These are phyloP conservation scores for Senecio squalidus DNA, from an alignment of 140 eudicot genomes.

Conservation along the genomic window DNA sequence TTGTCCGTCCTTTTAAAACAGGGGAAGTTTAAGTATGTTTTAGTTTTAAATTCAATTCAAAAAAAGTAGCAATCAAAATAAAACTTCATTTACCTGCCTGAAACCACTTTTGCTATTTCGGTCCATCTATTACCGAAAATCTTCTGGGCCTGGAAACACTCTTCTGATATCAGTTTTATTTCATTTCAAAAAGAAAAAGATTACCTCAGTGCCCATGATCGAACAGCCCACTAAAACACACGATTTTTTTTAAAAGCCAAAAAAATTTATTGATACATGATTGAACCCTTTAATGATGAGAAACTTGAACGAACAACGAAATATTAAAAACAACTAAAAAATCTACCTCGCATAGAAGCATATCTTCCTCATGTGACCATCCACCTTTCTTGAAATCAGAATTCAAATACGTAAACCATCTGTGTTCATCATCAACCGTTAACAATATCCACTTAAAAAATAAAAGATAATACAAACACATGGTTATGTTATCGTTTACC, in stretches of 20 bases:
- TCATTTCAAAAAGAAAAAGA: neutral
- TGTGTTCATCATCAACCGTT: constrained; percentile 20
- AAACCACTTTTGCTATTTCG: constrained; percentile 97
- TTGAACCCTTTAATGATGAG: no score
- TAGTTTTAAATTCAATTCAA: neutral
- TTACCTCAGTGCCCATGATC: neutral
- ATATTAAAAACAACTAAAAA: neutral
- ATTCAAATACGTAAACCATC: constrained; percentile 98
- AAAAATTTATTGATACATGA: no score
- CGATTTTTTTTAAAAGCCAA: no score
- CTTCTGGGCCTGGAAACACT: constrained; percentile 77
- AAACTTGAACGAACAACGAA: no score
- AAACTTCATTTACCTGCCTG: constrained; percentile 78
- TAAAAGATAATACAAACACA: neutral
- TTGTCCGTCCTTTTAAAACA: constrained; percentile 72
- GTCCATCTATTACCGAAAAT: constrained; percentile 98
- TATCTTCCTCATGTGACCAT: constrained; percentile 98
- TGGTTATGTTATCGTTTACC: constrained; percentile 55
- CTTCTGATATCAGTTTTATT: constrained; percentile 16
- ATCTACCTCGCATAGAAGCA: constrained; percentile 93
- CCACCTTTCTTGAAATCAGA: constrained; percentile 99
- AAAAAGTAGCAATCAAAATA: neutral
- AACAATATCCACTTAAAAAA: neutral
- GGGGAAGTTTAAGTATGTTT: constrained; percentile 1
- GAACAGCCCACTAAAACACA: neutral